phyloP scores from a whole-genome alignment of 129 eudicot species.

The Flaveria sonorensis region DNA sequence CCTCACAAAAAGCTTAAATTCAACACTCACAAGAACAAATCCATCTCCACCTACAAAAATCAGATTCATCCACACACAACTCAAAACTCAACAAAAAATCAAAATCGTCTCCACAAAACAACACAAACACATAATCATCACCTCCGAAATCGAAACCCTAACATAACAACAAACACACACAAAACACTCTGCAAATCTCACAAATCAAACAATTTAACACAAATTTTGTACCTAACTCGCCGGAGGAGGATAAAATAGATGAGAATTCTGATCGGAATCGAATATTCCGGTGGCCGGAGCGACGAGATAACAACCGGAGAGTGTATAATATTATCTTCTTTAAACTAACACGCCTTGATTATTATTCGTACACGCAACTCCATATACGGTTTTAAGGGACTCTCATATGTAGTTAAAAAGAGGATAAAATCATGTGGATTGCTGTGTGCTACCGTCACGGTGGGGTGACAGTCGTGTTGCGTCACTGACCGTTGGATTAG shows the following conservation, averaged over 20 bases:
- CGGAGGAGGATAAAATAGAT: background rate
- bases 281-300: constrained; percentile 29
- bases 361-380: constrained; percentile 35
- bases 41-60: background rate
- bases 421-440: constrained; percentile 23
- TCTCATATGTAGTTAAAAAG: background rate
- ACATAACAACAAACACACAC: background rate
- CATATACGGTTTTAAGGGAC: constrained; percentile 3
- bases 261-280: background rate
- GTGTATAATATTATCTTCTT: background rate
- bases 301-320: constrained; percentile 22
- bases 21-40: background rate
- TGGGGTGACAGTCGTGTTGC: background rate
- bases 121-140: background rate
- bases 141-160: constrained; percentile 29
- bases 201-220: background rate
- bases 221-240: constrained; percentile 12
- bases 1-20: background rate
- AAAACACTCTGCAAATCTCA: background rate
- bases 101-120: background rate
- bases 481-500: constrained; percentile 30
- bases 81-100: background rate
- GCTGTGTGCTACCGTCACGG: constrained; percentile 22
- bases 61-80: constrained; percentile 13
- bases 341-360: background rate